Evolutionary conservation across 108 stramenopile genomes (phyloP).

Genomic region (Skeletonema grethae): DNA sequence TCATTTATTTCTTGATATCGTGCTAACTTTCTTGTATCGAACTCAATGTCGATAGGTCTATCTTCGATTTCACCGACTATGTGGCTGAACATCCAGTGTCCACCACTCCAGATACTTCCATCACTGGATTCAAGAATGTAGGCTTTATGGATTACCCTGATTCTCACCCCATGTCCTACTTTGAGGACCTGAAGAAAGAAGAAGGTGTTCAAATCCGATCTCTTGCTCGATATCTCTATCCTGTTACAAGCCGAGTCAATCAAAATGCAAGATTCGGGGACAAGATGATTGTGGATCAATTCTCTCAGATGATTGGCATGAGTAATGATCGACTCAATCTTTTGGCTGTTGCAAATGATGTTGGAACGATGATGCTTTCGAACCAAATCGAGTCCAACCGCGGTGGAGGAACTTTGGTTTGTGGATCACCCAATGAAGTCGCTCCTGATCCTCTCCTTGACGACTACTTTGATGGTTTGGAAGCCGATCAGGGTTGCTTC

Average conservation of each 20-base stretch:
- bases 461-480: slow-evolving; percentile 36
- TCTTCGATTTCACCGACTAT: slow-evolving; percentile 44
- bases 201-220: not conserved
- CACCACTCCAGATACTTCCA: slow-evolving; percentile 20
- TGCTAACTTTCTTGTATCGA: not conserved
- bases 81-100: slow-evolving; percentile 21
- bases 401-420: slow-evolving; percentile 34
- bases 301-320: slow-evolving; percentile 14
- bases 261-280: slow-evolving; percentile 40
- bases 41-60: slow-evolving; percentile 10
- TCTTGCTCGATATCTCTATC: slow-evolving; percentile 16
- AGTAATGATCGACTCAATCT: slow-evolving; percentile 19
- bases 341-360: slow-evolving; percentile 15
- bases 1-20: not conserved
- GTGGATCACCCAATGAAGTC: slow-evolving; percentile 63
- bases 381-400: slow-evolving; percentile 30
- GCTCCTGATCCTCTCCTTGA: slow-evolving; percentile 45
- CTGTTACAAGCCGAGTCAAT: slow-evolving; percentile 15
- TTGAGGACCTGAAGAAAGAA: slow-evolving; percentile 23
- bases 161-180: slow-evolving; percentile 37
- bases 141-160: slow-evolving; percentile 38
- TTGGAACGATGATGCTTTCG: slow-evolving; percentile 19
- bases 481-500: slow-evolving; percentile 39
- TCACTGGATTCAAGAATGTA: slow-evolving; percentile 18
- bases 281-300: slow-evolving; percentile 42